Conservation (phyloP, 23 red algal genomes). For the Gracilaria vermiculophylla region DNA sequence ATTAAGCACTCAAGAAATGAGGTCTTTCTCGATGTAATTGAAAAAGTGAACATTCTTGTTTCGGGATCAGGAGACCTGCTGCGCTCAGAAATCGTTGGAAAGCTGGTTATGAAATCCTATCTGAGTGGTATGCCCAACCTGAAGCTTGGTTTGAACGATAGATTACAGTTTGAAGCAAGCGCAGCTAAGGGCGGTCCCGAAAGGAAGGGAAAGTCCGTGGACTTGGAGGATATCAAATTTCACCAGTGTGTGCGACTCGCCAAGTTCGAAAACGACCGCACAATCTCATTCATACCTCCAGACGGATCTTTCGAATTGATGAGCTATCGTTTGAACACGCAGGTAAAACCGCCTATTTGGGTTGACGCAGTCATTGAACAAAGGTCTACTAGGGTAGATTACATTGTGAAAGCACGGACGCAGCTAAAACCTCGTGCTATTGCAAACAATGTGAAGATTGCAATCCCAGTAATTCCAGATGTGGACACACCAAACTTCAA, state of each 20-base stretch:
- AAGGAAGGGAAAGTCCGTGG: slow-evolving; percentile 76
- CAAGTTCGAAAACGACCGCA: slow-evolving; percentile 90
- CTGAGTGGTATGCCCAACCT: slow-evolving; percentile 95
- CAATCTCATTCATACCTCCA: slow-evolving; percentile 96
- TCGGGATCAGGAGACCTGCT: slow-evolving; percentile 79
- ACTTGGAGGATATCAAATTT: slow-evolving; percentile 99
- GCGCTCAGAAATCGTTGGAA: slow-evolving; percentile 87
- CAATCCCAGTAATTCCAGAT: slow-evolving; percentile 87
- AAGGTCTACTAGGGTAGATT: slow-evolving; percentile 78
- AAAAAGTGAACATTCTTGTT: slow-evolving; percentile 92
- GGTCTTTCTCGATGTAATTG: slow-evolving; percentile 99
- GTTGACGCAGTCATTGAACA: slow-evolving; percentile 95
- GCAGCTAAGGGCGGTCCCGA: slow-evolving; percentile 27
- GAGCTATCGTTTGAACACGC: slow-evolving; percentile 92
- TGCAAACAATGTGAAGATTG: slow-evolving; percentile 91
- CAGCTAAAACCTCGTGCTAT: slow-evolving; percentile 78
- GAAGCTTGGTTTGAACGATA: slow-evolving; percentile 97
- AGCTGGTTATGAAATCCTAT: slow-evolving; percentile 93
- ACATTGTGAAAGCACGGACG: slow-evolving; percentile 91
- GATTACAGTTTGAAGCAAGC: slow-evolving; percentile 87
- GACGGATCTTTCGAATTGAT: slow-evolving; percentile 98
- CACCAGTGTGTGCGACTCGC: slow-evolving; percentile 97
- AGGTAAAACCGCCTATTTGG: slow-evolving; percentile 85
- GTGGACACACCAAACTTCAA: slow-evolving; percentile 88
- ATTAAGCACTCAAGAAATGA: slow-evolving; percentile 94